Conservation (phyloP, 2,329 filamentous ascomycete genomes). For the Colletotrichum godetiae region DNA sequence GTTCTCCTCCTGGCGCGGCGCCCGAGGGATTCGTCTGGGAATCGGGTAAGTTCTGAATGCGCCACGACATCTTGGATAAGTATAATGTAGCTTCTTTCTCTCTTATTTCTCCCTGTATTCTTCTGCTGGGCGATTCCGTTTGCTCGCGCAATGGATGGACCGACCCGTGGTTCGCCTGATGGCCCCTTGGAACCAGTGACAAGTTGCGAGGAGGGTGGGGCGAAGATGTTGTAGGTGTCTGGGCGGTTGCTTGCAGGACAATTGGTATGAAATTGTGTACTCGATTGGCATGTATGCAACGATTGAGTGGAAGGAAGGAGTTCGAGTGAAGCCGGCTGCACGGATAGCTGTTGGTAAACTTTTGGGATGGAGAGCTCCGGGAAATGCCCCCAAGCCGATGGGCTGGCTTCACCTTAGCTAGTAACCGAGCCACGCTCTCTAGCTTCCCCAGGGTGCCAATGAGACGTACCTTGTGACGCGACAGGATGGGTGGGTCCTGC, state of each 20-base stretch:
- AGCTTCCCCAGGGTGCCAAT: constrained; percentile 4
- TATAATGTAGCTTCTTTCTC: background rate
- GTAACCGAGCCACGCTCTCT: background rate
- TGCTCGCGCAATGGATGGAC: background rate
- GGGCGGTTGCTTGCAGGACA: background rate
- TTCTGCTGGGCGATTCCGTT: background rate
- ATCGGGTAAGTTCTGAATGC: constrained; percentile 35
- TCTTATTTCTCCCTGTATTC: no score
- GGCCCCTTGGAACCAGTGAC: background rate
- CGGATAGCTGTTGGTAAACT: background rate
- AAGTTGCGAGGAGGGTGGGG: background rate
- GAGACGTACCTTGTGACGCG: constrained; percentile 12
- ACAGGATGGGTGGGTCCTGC: constrained; percentile 10
- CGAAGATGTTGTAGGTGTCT: no score
- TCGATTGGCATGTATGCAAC: background rate
- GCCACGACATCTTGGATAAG: constrained; percentile 33
- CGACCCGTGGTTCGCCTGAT: background rate
- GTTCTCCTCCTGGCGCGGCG: constrained; percentile 23
- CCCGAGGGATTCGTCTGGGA: constrained; percentile 22
- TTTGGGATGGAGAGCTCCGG: background rate
- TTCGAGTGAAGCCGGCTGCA: background rate
- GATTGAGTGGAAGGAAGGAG: background rate
- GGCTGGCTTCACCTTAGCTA: background rate
- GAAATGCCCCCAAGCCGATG: background rate
- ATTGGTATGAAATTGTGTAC: background rate